Evolutionary conservation across 371 early-diverging fungal species (phyloP), one percentile per base, ranked within the genome.

Genomic region (Mortierella sp.): DNA sequence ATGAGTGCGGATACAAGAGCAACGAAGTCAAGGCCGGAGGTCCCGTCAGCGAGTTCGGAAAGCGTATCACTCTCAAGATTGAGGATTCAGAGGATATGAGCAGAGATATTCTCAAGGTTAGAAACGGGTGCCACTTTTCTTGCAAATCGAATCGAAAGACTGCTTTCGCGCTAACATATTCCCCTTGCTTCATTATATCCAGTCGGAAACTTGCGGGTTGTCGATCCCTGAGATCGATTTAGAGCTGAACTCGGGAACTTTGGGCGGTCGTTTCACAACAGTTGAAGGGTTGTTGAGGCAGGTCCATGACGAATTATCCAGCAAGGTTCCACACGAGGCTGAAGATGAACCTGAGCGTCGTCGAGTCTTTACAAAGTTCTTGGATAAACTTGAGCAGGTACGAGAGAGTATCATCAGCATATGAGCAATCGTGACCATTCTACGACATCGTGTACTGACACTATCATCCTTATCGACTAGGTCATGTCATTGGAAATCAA

Each of bases 1-100:
- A 96, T 37, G 57, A 71, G 50, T 97, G 98, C 77, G 97, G 96
- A 16, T 97, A 92, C 83, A 96, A 96, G 88, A 90, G 89, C 60
- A 96, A 96, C 76, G 98, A 97, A 78, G 96, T 97, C 73, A 97
- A 97, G 85, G 91, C 95, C 27, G 95, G 96, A 52, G 96, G 97
- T 10, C 87, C 96, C 16, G 92, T 97, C 46, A 82, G 92, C 50
- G 83, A 82, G 5, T 79, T 86, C 63, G 98, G 96, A 57, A 90
- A 87, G 68, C 82, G 87, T 14, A 96, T 96, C 57, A 93, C 86
- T 4, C 85, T 97, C 25, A 88, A 83, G 46, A 81, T 97, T 54
- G 88, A 87, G 54, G 93, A 93, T 54, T 44, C 71, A 34, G 98
- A 97, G 29, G 98, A 97, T 80, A 83, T 97, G 69, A 91, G 90